Evolutionary conservation across 257 asterid species (phyloP), one percentile per base, ranked within the genome.

Genomic region (Nicotiana knightiana): DNA sequence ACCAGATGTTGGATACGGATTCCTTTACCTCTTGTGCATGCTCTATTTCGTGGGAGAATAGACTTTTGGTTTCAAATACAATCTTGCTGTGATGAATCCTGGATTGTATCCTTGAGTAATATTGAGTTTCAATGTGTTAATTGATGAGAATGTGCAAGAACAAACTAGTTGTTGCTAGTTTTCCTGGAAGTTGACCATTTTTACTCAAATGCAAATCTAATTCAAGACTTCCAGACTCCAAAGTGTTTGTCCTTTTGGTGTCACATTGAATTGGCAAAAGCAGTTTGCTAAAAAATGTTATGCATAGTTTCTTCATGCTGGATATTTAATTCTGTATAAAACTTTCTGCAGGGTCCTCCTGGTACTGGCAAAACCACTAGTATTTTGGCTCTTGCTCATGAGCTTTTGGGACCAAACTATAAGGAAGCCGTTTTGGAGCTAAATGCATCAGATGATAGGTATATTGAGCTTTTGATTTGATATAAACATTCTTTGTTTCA

Each of bases 281-380:
- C 79, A 73, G 26, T 48, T 73, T 73, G 62, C 62, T 30, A 55
- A 21, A 65, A 13, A 32, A 77, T 2, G 10, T 24, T 54, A 24
- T 1, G 11, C 6, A 6, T 32, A 33, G 6, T 81, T 58, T 13
- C 28, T 53, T 75, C 54, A 10, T 81, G 43, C 30, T 53, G 39
- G 9, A 63, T 83, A 16, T 80, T 59, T 24, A 1, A 37, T 35
- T 30, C 57, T 32, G 0, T 39, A 12, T n/a, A 59, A 9, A 83
- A 37, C 66, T 48, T 57, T 51, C 46, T 81, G 67, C 83, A 94
- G 98, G 99, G 98, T 65, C 97, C 98, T 70, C 98, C 98, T 54
- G 99, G 99, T 83, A 96, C 98, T 32, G 98, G 99, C 61, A 94
- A 96, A 90, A 94, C 98, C 24, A 94, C 97, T 28, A 94, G 99